These are phyloP conservation scores for Ophiocordyceps robertsii DNA, from an alignment of 2,329 filamentous ascomycete genomes.

Conservation along the genomic window DNA sequence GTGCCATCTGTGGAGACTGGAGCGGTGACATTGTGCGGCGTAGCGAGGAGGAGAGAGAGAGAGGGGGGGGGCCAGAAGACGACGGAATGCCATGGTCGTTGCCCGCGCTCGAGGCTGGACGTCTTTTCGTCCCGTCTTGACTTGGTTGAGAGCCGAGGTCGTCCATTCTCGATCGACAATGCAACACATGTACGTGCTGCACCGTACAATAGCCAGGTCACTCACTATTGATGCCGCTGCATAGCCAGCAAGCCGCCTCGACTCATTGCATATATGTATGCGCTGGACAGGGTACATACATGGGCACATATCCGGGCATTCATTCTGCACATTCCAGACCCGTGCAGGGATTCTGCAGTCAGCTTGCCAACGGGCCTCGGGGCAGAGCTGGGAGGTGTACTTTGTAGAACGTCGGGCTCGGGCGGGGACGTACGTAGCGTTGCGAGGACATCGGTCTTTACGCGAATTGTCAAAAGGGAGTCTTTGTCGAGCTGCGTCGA, in stretches of 20 bases:
- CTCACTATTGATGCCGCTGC: background rate
- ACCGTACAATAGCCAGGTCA: background rate
- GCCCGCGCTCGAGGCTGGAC: background rate
- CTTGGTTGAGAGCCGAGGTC: background rate
- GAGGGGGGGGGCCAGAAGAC: background rate
- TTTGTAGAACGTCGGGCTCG: too few species aligned
- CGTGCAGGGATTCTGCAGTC: background rate
- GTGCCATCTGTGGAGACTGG: background rate
- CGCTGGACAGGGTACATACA: background rate
- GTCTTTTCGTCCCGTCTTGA: background rate
- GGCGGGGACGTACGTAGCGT: too few species aligned
- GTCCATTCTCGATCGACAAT: background rate
- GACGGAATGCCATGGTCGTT: background rate
- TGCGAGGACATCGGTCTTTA: too few species aligned
- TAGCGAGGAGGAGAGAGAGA: background rate
- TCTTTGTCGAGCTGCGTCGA: too few species aligned
- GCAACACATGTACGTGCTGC: background rate
- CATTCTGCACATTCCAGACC: background rate
- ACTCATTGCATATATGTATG: background rate
- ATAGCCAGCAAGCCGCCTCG: too few species aligned
- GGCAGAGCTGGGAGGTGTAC: too few species aligned
- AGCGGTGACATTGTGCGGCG: conserved; percentile 1
- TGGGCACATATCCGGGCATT: background rate
- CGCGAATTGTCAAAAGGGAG: too few species aligned
- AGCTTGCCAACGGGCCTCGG: background rate